Base-by-base conservation (phyloP, 1,139 yeast genomes). In the Nakaseomyces uthaithaninus region DNA sequence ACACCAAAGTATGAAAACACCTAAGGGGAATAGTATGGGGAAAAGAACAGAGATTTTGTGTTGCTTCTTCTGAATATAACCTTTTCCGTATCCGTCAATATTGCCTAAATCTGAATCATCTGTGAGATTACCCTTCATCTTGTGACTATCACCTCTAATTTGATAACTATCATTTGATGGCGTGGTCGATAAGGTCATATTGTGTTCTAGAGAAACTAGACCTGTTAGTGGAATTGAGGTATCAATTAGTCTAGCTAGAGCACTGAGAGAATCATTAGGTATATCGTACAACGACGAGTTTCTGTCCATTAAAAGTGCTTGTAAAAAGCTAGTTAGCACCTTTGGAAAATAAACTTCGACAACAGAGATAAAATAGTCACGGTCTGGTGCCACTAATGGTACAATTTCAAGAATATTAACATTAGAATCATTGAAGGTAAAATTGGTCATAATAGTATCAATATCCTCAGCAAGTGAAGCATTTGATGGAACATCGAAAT, bases 261-360 rank as follows among this genome's bases (percentile, higher is more conserved):
- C 60, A 14, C 54, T 48, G 49, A 69, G 64, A 1, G 80, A 69
- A 2, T 65, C 47, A 47, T 71, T 71, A 10, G 74, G 66, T 52
- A 75, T 76, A 33, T 65, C 49, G 59, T 76, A 80, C 33, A 80
- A 54, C 25, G 48, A 48, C 0, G 86, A 78, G 19, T 59, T 52
- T 0, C 62, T 35, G 42, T 71, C 61, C 37, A 63, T 59, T 30
- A 80, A 60, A 37, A 64, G 60, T 31, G 58, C 59, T 45, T 71
- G 71, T 51, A 80, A 68, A 0, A 65, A 57, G 10, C 53, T 51
- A n/a, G 77, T 66, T 8, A 70, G 62, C 8, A 57, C 59, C 11
- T 61, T 53, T 26, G 83, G 82, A 66, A 77, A 80, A 54, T 77
- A 79, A 42, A 79, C 80, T 56, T 78, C 83, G n/a, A 87, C 87